Percentiles rank a stretch among this genome's conserved stretches.
phyloP scores from a whole-genome alignment of 2,329 filamentous ascomycete species.

The Phialophora verrucosa region DNA sequence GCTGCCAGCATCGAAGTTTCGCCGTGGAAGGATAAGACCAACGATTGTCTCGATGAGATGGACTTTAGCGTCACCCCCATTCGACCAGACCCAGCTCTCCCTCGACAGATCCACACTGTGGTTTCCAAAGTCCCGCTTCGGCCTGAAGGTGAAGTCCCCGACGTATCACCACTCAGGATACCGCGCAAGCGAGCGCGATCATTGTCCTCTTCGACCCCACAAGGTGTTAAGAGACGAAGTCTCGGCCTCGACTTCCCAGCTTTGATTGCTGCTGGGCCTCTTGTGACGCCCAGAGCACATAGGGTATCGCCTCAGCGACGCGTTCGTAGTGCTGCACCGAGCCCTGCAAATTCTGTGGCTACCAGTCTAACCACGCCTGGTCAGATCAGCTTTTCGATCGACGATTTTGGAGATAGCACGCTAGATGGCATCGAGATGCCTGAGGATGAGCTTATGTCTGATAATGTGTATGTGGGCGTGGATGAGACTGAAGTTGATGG shows the following conservation, averaged over 20 bases:
- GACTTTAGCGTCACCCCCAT: slow-evolving; percentile 58
- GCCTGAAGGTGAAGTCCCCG: slow-evolving; percentile 58
- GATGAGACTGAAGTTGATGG: slow-evolving; percentile 4
- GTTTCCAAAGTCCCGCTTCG: slow-evolving; percentile 76
- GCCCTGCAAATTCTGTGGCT: slow-evolving; percentile 33
- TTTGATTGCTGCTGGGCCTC: neutral
- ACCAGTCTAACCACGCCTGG: slow-evolving; percentile 32
- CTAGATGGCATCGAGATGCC: slow-evolving; percentile 37
- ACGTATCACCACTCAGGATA: slow-evolving; percentile 51
- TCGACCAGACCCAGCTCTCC: slow-evolving; percentile 52
- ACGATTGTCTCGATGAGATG: slow-evolving; percentile 15
- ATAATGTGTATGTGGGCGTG: slow-evolving; percentile 20
- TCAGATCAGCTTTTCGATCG: slow-evolving; percentile 35
- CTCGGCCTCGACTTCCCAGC: slow-evolving; percentile 13
- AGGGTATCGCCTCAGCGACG: slow-evolving; percentile 30
- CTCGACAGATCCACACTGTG: slow-evolving; percentile 70
- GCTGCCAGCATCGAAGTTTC: slow-evolving; percentile 21
- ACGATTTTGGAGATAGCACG: slow-evolving; percentile 38
- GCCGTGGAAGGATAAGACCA: slow-evolving; percentile 5
- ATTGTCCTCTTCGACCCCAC: slow-evolving; percentile 53
- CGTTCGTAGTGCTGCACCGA: slow-evolving; percentile 35
- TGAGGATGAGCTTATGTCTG: slow-evolving; percentile 32
- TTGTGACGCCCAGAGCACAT: slow-evolving; percentile 21
- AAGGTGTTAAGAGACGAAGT: slow-evolving; percentile 28
- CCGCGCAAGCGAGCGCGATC: slow-evolving; percentile 58